These are phyloP conservation scores for Paraphaeosphaeria sporulosa DNA, from an alignment of 2,329 filamentous ascomycete genomes.

Conservation along the genomic window DNA sequence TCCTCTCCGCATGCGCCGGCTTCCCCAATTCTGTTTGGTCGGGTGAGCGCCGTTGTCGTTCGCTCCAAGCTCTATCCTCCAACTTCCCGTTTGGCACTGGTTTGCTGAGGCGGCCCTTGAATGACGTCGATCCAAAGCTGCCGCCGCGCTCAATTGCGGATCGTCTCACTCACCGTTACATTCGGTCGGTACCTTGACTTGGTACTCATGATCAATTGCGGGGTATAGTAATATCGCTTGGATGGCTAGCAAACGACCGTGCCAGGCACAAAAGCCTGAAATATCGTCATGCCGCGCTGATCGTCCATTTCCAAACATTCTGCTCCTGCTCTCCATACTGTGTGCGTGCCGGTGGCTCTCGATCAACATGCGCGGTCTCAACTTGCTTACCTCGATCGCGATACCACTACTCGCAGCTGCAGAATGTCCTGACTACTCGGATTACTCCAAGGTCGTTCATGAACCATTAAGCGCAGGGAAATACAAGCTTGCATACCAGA, in stretches of 20 bases:
- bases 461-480: constrained; percentile 54
- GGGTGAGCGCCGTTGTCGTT: not conserved
- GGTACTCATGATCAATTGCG: constrained; percentile 37
- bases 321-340: not conserved
- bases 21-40: not conserved
- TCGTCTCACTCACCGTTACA: constrained; percentile 35
- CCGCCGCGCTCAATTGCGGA: constrained; percentile 18
- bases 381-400: constrained; percentile 23
- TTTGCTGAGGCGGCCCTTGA: constrained; percentile 6
- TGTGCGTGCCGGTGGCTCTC: constrained; percentile 4
- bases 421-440: constrained; percentile 55
- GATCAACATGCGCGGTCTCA: constrained; percentile 34
- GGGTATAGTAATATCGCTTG: constrained; percentile 36
- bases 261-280: constrained; percentile 17
- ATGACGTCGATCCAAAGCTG: constrained; percentile 32
- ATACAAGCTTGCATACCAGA: constrained; percentile 56
- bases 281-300: constrained; percentile 19
- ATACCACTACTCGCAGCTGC: constrained; percentile 37
- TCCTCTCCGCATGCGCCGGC: constrained; percentile 1
- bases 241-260: constrained; percentile 25
- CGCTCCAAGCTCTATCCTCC: constrained; percentile 3
- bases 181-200: constrained; percentile 26
- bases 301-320: not conserved
- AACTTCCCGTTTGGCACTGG: constrained; percentile 12
- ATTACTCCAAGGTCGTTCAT: constrained; percentile 52